Conservation (phyloP, 2,329 filamentous ascomycete species). For the Talaromyces atroroseus region DNA sequence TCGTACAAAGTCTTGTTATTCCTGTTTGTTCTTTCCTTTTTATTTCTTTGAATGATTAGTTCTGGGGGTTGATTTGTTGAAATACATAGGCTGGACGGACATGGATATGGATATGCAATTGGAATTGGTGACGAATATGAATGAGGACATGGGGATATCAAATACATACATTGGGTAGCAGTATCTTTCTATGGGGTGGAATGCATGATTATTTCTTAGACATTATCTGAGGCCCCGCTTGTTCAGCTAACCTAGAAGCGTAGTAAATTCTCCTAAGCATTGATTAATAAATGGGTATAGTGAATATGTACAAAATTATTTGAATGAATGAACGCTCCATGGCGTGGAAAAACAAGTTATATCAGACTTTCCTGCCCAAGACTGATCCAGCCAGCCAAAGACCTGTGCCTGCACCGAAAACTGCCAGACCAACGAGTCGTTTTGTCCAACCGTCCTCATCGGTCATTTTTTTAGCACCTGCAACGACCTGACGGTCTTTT, state of each 20-base stretch:
- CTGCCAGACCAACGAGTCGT: constrained; percentile 30
- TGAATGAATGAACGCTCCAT: constrained; percentile 2
- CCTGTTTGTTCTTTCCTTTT: neutral
- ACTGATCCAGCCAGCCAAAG: constrained; percentile 33
- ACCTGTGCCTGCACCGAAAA: constrained; percentile 31
- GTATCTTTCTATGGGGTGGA: neutral
- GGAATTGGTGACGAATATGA: neutral
- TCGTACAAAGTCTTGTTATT: neutral
- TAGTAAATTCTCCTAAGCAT: neutral
- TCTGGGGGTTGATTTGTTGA: neutral
- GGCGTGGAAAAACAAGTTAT: neutral
- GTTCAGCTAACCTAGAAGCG: neutral
- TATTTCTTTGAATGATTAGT: neutral
- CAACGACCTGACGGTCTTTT: constrained; percentile 22
- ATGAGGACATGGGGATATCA: neutral
- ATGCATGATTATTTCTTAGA: neutral
- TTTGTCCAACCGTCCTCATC: constrained; percentile 63
- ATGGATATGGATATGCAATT: neutral
- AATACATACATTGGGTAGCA: neutral
- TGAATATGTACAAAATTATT: neutral
- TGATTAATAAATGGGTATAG: neutral
- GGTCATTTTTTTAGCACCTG: constrained; percentile 52
- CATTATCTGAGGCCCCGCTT: neutral
- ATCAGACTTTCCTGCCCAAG: constrained; percentile 20
- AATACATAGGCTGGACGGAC: neutral